phyloP scores from a whole-genome alignment of 1,284 basidiomycete species.

The Boletus semigastroideus region DNA sequence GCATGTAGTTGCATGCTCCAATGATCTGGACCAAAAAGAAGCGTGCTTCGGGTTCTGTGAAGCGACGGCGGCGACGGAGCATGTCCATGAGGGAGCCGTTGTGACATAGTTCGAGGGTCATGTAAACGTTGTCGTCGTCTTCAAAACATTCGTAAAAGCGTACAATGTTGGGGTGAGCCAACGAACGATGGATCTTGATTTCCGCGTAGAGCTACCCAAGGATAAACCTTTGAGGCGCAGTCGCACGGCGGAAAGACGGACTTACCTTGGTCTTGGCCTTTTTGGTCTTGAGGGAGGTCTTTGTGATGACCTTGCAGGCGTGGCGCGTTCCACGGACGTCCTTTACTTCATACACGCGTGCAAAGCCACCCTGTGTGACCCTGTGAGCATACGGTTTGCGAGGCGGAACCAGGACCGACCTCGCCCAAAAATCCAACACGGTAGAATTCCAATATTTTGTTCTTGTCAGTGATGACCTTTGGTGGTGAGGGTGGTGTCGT shows the following conservation, averaged over 20 bases:
- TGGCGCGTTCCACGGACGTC: slow-evolving; percentile 61
- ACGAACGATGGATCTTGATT: slow-evolving; percentile 95
- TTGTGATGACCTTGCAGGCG: slow-evolving; percentile 90
- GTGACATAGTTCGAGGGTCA: slow-evolving; percentile 91
- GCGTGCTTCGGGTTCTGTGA: slow-evolving; percentile 91
- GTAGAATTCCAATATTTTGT: slow-evolving; percentile 55
- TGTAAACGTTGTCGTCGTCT: slow-evolving; percentile 94
- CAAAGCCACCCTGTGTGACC: slow-evolving; percentile 76
- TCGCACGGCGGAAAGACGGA: slow-evolving; percentile 2
- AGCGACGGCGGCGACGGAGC: slow-evolving; percentile 83
- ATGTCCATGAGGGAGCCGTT: slow-evolving; percentile 92
- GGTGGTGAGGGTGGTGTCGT: slow-evolving; percentile 82
- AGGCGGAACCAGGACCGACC: slow-evolving; percentile 42
- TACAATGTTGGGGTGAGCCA: slow-evolving; percentile 93
- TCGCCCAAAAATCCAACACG: slow-evolving; percentile 85
- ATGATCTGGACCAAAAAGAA: slow-evolving; percentile 94
- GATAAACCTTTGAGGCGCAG: slow-evolving; percentile 3
- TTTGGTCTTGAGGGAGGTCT: slow-evolving; percentile 81
- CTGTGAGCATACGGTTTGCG: slow-evolving; percentile 1
- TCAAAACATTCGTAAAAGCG: slow-evolving; percentile 94
- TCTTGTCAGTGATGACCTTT: slow-evolving; percentile 69
- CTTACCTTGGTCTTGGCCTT: slow-evolving; percentile 90
- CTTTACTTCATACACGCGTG: slow-evolving; percentile 86
- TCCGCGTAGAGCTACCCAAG: slow-evolving; percentile 84
- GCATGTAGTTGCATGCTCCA: slow-evolving; percentile 97